Percentiles rank a stretch among this genome's conserved stretches.
phyloP scores from a whole-genome alignment of 257 asterid genomes.

The Marsdenia floribunda region DNA sequence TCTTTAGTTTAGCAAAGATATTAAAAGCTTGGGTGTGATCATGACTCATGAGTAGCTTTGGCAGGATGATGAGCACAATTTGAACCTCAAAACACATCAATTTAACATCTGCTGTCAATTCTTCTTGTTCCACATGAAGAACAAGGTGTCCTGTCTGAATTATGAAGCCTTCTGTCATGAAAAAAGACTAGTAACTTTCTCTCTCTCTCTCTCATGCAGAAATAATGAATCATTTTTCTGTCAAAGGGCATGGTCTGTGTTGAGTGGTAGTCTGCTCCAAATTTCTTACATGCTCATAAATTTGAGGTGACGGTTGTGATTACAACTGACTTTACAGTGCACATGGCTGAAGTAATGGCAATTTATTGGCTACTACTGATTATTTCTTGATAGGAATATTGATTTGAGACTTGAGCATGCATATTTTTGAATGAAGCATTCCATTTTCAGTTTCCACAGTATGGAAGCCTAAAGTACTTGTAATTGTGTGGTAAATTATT shows the following conservation, averaged over 20 bases:
- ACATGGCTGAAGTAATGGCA: neutral
- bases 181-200: no score
- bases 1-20: neutral
- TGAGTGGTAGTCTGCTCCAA: neutral
- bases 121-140: neutral
- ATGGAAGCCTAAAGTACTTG: no score
- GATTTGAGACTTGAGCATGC: no score
- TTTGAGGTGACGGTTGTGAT: neutral
- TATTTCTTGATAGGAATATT: no score
- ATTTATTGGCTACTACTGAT: neutral
- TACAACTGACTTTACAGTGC: neutral
- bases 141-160: neutral
- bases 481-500: no score
- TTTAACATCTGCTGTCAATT: neutral
- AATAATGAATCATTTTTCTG: neutral
- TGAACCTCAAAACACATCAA: neutral
- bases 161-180: neutral
- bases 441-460: no score
- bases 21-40: neutral
- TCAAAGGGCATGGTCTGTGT: neutral
- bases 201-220: neutral
- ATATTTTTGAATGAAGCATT: no score
- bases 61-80: neutral
- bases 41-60: neutral
- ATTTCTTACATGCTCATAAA: neutral